Evolutionary conservation across 2,329 filamentous ascomycete genomes (phyloP), one percentile per base, ranked within the genome.

Genomic region (Huntiella savannae): DNA sequence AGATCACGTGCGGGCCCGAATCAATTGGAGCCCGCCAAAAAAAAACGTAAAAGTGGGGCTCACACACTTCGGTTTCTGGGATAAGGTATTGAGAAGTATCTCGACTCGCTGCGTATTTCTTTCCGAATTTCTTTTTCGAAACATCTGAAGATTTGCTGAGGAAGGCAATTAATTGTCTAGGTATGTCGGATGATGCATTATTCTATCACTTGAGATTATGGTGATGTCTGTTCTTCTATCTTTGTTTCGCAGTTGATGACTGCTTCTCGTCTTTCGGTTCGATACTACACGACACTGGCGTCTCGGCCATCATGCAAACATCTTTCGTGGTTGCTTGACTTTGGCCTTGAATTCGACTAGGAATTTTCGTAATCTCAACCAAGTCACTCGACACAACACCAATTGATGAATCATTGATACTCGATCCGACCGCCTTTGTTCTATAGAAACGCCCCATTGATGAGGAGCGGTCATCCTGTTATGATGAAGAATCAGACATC

Each of bases 161-260:
- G 70, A 74, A 67, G 70, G 69, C 70, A 73, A 66, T 69, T 63
- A 67, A 69, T 71, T 73, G 70, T 74, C 70, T 70, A 74, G 70
- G 70, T 74, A 73, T 57, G 70, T 74, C 66, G 67, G 61, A 63
- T 62, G 66, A 69, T 69, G 66, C 61, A 66, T 62, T 50, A 15
- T 40, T 44, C 32, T 39, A 47, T 47, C 28, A 34, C 32, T 47
- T 50, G 35, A 37, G 35, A 22, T 12, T 38, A 40, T 40, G 45
- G 45, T 17, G n/a, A 47, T 33, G 44, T 40, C 45, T 38, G 22
- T 38, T n/a, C n/a, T 42, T 28, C 22, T 10, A 8, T 28, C 22
- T 33, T 34, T 42, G n/a, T 45, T 38, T 35, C 16, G 10, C 19
- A 38, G 48, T 52, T 48, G 47, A 44, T 45, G 36, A 35, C 15